Evolutionary conservation across 345 rosid species (phyloP).

Genomic region (Eucalyptus sideroxylon): DNA sequence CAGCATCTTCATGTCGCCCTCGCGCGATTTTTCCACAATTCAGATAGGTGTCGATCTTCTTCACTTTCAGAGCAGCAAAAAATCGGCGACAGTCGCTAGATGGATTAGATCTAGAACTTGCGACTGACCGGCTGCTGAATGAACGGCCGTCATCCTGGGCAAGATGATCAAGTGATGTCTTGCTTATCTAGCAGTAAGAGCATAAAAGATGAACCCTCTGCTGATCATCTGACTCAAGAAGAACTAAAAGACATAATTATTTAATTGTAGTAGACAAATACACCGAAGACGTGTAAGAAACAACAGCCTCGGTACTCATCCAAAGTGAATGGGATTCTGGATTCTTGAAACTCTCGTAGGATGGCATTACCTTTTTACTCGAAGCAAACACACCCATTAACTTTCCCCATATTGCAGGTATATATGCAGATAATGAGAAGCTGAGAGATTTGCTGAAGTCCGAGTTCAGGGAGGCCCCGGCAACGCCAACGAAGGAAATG

Average conservation of each 20-base stretch:
- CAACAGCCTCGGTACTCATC: neutral
- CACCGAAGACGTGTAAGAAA: neutral
- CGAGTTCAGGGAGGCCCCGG: slow-evolving; percentile 15
- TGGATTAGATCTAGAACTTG: neutral
- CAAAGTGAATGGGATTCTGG: neutral
- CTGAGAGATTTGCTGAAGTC: slow-evolving; percentile 20
- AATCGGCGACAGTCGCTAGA: neutral
- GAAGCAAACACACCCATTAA: neutral
- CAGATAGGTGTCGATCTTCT: neutral
- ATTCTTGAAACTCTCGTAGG: neutral
- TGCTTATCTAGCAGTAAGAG: neutral
- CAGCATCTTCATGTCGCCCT: neutral
- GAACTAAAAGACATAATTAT: neutral
- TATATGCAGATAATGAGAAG: slow-evolving; percentile 22
- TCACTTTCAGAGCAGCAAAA: neutral
- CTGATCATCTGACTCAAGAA: neutral
- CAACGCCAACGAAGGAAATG: slow-evolving; percentile 25
- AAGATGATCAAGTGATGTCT: neutral
- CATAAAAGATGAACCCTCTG: neutral
- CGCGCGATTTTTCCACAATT: neutral
- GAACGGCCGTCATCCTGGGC: neutral
- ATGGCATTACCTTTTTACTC: neutral
- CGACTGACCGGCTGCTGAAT: neutral
- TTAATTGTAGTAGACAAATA: neutral
- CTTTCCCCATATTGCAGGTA: slow-evolving; percentile 13